A percentile compares a stretch with the other conserved stretches of the same genome.
These are phyloP conservation scores for Anthoceros angustus DNA, from an alignment of 225 moss, liverwort and hornwort genomes.

Conservation along the genomic window DNA sequence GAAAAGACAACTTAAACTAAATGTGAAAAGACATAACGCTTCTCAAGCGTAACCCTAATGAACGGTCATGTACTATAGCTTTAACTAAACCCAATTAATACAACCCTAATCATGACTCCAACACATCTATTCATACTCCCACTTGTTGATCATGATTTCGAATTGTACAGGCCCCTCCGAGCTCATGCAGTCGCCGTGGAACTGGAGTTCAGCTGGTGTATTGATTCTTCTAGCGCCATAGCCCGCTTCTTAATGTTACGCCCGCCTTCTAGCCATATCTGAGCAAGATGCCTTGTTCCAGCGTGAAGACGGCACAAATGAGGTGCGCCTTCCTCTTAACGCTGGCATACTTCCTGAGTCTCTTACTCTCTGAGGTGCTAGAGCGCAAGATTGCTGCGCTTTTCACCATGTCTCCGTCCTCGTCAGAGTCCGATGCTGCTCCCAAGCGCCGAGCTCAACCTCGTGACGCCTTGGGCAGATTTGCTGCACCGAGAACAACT, in stretches of 20 bases:
- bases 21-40: no score
- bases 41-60: no score
- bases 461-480: not conserved
- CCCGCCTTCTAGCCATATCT: not conserved
- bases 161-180: not conserved
- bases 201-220: conserved; percentile 1
- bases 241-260: not conserved
- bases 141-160: not conserved
- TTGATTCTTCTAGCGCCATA: conserved; percentile 2
- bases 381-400: not conserved
- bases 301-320: not conserved
- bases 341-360: not conserved
- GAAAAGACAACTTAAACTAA: no score
- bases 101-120: no score
- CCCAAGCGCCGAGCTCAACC: not conserved
- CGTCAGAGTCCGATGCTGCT: not conserved
- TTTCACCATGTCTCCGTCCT: not conserved
- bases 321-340: conserved; percentile 1
- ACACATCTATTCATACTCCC: not conserved
- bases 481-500: conserved; percentile 2
- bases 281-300: not conserved
- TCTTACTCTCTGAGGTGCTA: not conserved
- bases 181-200: not conserved
- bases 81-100: no score
- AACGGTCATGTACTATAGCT: no score